Base-by-base conservation (phyloP, 768 basidiomycete genomes). In the Phlegmacium glaucopus region DNA sequence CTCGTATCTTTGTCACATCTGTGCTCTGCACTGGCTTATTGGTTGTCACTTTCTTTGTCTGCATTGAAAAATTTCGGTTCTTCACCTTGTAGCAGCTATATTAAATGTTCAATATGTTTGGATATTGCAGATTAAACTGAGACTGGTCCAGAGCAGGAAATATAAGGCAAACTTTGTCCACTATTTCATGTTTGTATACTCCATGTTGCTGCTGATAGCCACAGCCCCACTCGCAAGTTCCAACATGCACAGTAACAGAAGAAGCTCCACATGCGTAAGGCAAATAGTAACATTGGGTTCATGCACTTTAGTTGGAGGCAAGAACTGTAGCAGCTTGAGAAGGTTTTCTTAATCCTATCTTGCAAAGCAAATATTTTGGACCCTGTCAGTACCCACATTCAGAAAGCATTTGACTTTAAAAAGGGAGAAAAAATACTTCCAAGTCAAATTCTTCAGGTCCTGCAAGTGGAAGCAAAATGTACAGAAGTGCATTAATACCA, bases 211-310 rank as follows among this genome's bases (percentile, higher is more conserved):
- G 77, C 49, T 92, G 73, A 46, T 83, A 80, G 45, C 94, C 87
- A 11, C 96, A 79, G 1, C 92, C 94, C 80, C 87, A 90, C 16
- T 84, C 82, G n/a, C n/a, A n/a, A n/a, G n/a, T n/a, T n/a, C n/a
- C 1, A 90, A 93, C 8, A 92, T 91, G 54, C 90, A 94, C 0
- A 98, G 73, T 35, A 99, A 68, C 0, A 97, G 76, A 15, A 99
- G 71, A 0, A 91, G 88, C 67, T 98, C 95, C n/a, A 97, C 72
- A 57, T 89, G 86, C 25, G 82, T 90, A 41, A 90, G 69, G 0
- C 95, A 82, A n/a, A n/a, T n/a, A n/a, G n/a, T n/a, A n/a, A n/a
- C n/a, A n/a, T n/a, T n/a, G n/a, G n/a, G n/a, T n/a, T n/a, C n/a
- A n/a, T n/a, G n/a, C n/a, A n/a, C n/a, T n/a, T n/a, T n/a, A n/a